Conservation (phyloP, 1,284 basidiomycete genomes). For the Irpex rosettiformis region DNA sequence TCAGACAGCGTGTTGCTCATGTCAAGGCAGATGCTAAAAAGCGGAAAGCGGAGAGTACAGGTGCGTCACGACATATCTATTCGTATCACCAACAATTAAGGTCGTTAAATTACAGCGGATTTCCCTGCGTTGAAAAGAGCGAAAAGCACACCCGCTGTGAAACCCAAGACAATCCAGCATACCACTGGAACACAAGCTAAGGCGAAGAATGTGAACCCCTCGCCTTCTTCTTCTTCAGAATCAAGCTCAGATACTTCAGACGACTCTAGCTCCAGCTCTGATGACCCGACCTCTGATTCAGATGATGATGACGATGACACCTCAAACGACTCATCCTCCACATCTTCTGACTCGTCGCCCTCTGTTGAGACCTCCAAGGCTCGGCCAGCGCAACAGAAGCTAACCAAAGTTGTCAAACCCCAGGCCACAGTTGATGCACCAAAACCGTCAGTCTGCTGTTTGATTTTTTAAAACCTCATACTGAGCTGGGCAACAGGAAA, state of each 20-base stretch:
- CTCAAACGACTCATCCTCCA: slow-evolving; percentile 1
- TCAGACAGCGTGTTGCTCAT: slow-evolving; percentile 13
- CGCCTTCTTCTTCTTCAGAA: neutral
- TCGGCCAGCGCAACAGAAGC: neutral
- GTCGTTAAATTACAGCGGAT: neutral
- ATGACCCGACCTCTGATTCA: slow-evolving; percentile 21
- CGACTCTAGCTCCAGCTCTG: neutral
- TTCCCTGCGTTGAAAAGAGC: neutral
- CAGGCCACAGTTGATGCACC: neutral
- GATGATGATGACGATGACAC: slow-evolving; percentile 16
- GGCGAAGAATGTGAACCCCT: no score
- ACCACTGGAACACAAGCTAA: no score
- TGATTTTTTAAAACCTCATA: no score
- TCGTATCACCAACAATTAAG: neutral
- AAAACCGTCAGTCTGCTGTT: neutral
- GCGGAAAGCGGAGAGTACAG: slow-evolving; percentile 18
- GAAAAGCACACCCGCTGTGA: no score
- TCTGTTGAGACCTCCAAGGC: slow-evolving; percentile 5
- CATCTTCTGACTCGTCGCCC: slow-evolving; percentile 22
- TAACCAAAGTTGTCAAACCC: neutral
- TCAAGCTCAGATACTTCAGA: neutral
- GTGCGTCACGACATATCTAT: slow-evolving; percentile 3
- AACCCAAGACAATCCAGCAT: no score
- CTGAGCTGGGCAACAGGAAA: no score
- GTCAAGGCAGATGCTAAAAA: slow-evolving; percentile 6